Percentiles rank a stretch among this genome's conserved stretches.
Evolutionary conservation across 83 land plant species (phyloP).

Genomic region (Thuja plicata): DNA sequence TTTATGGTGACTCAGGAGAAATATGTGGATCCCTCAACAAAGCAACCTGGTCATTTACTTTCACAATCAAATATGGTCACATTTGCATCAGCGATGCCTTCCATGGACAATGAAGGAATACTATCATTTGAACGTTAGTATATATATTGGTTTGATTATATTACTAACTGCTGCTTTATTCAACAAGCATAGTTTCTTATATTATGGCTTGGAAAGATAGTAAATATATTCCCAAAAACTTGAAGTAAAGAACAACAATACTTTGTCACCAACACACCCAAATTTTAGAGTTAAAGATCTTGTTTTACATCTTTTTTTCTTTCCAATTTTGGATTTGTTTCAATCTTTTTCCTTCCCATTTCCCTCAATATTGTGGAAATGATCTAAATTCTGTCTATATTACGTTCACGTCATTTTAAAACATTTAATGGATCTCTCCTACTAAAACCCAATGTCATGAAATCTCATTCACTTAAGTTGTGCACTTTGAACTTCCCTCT

Average conservation of each 20-base stretch:
- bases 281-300: too few relatives aligned
- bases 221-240: conserved; percentile 3
- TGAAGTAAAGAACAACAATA: background rate
- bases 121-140: conserved; percentile 10
- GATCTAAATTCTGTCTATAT: too few relatives aligned
- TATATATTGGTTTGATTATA: background rate
- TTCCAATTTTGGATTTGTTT: too few relatives aligned
- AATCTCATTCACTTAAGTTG: too few relatives aligned
- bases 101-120: conserved; percentile 1
- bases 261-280: background rate
- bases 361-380: too few relatives aligned
- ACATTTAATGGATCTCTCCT: too few relatives aligned
- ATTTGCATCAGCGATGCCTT: conserved; percentile 6
- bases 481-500: too few relatives aligned
- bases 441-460: too few relatives aligned
- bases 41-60: conserved; percentile 2
- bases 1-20: conserved; percentile 3
- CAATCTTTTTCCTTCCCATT: too few relatives aligned
- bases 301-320: too few relatives aligned
- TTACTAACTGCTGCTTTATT: background rate
- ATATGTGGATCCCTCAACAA: conserved; percentile 11
- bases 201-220: background rate
- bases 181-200: background rate
- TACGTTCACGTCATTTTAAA: too few relatives aligned
- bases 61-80: background rate